A percentile compares a stretch with the other conserved stretches of the same genome.
These are phyloP conservation scores for Penicillium soppii DNA, from an alignment of 495 filamentous ascomycete genomes.

Conservation along the genomic window DNA sequence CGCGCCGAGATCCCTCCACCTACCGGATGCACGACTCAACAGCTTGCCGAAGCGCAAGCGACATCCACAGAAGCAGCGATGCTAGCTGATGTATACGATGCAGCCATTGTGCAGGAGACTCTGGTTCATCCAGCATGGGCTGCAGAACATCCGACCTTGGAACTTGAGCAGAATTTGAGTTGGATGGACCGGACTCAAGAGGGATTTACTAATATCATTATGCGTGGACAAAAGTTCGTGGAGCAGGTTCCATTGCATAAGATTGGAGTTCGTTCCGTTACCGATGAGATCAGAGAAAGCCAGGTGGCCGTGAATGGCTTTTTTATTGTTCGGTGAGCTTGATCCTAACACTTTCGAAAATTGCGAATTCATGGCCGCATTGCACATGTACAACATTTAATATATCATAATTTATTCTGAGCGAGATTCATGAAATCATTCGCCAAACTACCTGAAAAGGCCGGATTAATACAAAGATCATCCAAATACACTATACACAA, in stretches of 20 bases:
- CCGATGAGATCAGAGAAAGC: slow-evolving; percentile 48
- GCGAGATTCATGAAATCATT: neutral
- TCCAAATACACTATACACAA: no score
- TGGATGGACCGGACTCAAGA: slow-evolving; percentile 33
- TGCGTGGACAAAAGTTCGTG: slow-evolving; percentile 47
- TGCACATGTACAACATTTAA: slow-evolving; percentile 6
- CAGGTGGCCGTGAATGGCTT: slow-evolving; percentile 37
- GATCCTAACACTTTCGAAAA: neutral
- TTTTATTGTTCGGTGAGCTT: slow-evolving; percentile 35
- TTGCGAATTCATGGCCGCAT: neutral
- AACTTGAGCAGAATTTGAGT: slow-evolving; percentile 25
- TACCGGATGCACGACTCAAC: slow-evolving; percentile 19
- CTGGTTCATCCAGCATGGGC: slow-evolving; percentile 56
- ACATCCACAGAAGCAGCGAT: slow-evolving; percentile 38
- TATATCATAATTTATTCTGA: neutral
- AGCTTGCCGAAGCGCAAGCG: slow-evolving; percentile 29
- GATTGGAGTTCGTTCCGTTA: slow-evolving; percentile 52
- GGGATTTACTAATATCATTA: slow-evolving; percentile 36
- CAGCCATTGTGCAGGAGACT: slow-evolving; percentile 45
- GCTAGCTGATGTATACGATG: slow-evolving; percentile 48
- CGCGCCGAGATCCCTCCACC: slow-evolving; percentile 29
- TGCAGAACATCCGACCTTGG: slow-evolving; percentile 26
- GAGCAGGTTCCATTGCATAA: slow-evolving; percentile 55
- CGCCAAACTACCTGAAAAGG: no score
- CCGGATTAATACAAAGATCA: no score